Conservation (phyloP, 306 rosid genomes). For the Hippophae gyantsensis region DNA sequence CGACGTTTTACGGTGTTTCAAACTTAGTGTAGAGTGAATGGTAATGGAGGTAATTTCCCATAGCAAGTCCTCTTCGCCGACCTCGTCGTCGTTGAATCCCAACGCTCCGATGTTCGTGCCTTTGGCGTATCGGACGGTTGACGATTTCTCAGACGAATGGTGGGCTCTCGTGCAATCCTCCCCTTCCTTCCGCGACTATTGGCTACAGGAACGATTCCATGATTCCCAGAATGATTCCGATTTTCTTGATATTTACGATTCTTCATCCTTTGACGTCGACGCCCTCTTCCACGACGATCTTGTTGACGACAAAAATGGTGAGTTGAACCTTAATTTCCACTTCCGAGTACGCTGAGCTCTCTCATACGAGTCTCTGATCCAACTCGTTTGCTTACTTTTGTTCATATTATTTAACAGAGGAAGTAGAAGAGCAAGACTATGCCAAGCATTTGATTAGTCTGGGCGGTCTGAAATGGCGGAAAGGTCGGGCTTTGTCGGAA, state of each 20-base stretch:
- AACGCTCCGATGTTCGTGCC: constrained; percentile 88
- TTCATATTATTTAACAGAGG: constrained; percentile 14
- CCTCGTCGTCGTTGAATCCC: constrained; percentile 51
- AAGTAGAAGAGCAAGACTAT: constrained; percentile 25
- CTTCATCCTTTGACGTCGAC: constrained; percentile 29
- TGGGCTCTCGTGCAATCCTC: constrained; percentile 66
- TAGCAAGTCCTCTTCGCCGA: constrained; percentile 11
- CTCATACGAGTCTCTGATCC: background rate
- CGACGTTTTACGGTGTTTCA: background rate
- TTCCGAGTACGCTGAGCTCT: background rate
- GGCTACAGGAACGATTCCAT: constrained; percentile 77
- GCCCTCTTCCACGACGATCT: constrained; percentile 21
- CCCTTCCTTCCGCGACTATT: constrained; percentile 82
- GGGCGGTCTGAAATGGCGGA: constrained; percentile 47
- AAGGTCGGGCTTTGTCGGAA: constrained; percentile 20
- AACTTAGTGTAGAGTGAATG: background rate
- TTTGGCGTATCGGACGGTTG: constrained; percentile 59
- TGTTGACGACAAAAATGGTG: constrained; percentile 3
- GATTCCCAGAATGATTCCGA: constrained; percentile 46
- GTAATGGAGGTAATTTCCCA: constrained; percentile 33
- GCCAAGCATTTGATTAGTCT: constrained; percentile 30
- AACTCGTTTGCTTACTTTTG: background rate
- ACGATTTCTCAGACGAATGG: constrained; percentile 91
- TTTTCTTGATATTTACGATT: constrained; percentile 27
- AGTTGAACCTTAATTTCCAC: no score